Conservation (phyloP, 768 basidiomycete species). For the Xanthoconium purpureum region DNA sequence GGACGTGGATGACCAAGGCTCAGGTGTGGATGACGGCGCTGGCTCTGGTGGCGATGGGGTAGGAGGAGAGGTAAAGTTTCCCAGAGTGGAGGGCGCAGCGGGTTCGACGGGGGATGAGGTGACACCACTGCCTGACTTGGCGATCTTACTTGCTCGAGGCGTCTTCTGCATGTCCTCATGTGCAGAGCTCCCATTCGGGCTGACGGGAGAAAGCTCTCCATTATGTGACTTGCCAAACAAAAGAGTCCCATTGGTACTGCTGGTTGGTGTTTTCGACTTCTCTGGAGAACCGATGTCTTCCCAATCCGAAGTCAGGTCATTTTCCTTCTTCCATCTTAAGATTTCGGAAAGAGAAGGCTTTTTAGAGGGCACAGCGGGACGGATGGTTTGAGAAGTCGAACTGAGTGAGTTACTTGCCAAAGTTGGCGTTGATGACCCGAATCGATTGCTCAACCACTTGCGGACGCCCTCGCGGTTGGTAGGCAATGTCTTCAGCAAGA, state of each 20-base stretch:
- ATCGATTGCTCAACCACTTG: conserved; percentile 71
- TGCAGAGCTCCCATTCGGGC: conserved; percentile 25
- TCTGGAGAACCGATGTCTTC: conserved; percentile 53
- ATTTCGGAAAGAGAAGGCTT: conserved; percentile 70
- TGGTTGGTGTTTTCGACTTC: conserved; percentile 50
- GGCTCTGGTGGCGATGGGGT: conserved; percentile 52
- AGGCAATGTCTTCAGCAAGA: conserved; percentile 49
- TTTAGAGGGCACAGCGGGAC: conserved; percentile 44
- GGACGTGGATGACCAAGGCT: conserved; percentile 74
- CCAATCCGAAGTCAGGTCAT: conserved; percentile 58
- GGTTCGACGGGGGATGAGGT: conserved; percentile 22
- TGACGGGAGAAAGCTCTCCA: conserved; percentile 30
- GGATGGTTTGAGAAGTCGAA: conserved; percentile 32
- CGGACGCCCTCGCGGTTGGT: conserved; percentile 76
- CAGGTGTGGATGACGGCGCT: conserved; percentile 64
- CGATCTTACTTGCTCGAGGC: conserved; percentile 34
- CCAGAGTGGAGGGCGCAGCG: conserved; percentile 18
- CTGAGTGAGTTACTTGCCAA: conserved; percentile 36
- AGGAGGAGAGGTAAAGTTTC: conserved; percentile 36
- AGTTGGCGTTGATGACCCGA: conserved; percentile 43
- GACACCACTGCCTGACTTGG: conserved; percentile 24
- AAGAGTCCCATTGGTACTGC: conserved; percentile 37
- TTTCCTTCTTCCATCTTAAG: conserved; percentile 53
- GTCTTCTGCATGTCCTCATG: conserved; percentile 34
- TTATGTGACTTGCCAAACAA: conserved; percentile 25